Conservation (phyloP, 106 monocot genomes). For the Triglochin maritima region DNA sequence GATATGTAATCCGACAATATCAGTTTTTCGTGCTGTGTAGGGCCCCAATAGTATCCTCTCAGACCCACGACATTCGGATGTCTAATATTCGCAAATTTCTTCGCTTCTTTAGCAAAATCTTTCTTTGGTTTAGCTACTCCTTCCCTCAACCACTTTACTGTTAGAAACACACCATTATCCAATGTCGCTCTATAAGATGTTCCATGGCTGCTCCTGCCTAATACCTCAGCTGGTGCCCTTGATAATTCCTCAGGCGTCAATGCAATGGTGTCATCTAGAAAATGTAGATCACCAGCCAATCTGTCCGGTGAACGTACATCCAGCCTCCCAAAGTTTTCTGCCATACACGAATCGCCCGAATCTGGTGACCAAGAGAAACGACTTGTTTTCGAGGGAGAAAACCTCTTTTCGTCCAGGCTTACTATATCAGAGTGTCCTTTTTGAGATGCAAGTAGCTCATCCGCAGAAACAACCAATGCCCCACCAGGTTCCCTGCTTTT, state of each 20-base stretch:
- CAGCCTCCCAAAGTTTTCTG: constrained; percentile 46
- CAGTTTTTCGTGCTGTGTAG: constrained; percentile 89
- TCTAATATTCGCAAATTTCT: constrained; percentile 87
- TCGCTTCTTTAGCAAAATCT: constrained; percentile 86
- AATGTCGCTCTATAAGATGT: constrained; percentile 87
- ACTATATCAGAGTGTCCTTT: constrained; percentile 54
- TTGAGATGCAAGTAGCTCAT: constrained; percentile 41
- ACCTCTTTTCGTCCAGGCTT: constrained; percentile 50
- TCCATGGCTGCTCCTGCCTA: constrained; percentile 96
- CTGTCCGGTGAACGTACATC: constrained; percentile 70
- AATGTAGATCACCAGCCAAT: constrained; percentile 75
- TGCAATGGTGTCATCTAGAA: constrained; percentile 86
- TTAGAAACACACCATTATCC: constrained; percentile 81
- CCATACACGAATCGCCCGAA: constrained; percentile 40
- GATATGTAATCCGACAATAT: constrained; percentile 80
- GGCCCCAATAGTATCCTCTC: constrained; percentile 94
- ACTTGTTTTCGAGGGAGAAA: constrained; percentile 68
- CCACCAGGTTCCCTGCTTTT: constrained; percentile 30
- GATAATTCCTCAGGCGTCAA: constrained; percentile 88
- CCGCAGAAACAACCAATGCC: constrained; percentile 48
- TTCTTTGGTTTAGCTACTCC: constrained; percentile 93
- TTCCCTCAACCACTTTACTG: constrained; percentile 94
- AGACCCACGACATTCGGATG: constrained; percentile 92
- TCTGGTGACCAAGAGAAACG: constrained; percentile 85
- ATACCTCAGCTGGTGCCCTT: constrained; percentile 78